Evolutionary conservation across 179 eudicot species (phyloP), one percentile per base, ranked within the genome.

Genomic region (Camellia oleifera): DNA sequence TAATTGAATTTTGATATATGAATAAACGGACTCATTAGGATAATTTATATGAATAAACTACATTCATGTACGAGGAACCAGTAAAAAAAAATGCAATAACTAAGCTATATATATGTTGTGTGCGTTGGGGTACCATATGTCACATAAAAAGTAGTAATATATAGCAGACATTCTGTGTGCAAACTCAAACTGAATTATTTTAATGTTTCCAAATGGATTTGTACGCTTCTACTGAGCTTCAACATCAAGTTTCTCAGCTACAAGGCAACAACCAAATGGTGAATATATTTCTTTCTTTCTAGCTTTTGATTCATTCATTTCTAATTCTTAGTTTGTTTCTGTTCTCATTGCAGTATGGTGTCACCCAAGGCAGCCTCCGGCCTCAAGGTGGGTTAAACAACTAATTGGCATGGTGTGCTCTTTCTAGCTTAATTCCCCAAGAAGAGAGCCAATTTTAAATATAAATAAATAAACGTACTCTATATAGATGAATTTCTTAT

Each of bases 321-420:
- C 1, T 26, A 54, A 40, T n/a, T 7, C 46, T 32, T 74, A 0
- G 14, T 56, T 54, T 53, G 4, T 0, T 5, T 18, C 42, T 50
- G 32, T 18, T 48, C 12, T 74, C 7, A 72, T 71, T 79, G 69
- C 81, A 79, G 81, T 79, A 79, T 60, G 81, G 81, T 44, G 77
- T 64, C 70, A 71, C 69, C 23, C 70, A 60, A 71, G 81, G 81
- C 60, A 79, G 81, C 69, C 81, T 79, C 52, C 66, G 68, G 8
- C 81, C 81, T 1, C 76, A 79, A 79, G 81, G 81, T 79, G 42
- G 13, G 77, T 74, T 6, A n/a, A 58, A 58, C 52, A 70, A 1
- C 13, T 2, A 12, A 66, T 66, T 66, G 40, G 23, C 23, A 20
- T 20, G 23, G 46, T 40, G 26, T 10, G 13, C 15, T 7, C 61